Conservation (phyloP, 495 filamentous ascomycete species). For the Aspergillus haitiensis region DNA sequence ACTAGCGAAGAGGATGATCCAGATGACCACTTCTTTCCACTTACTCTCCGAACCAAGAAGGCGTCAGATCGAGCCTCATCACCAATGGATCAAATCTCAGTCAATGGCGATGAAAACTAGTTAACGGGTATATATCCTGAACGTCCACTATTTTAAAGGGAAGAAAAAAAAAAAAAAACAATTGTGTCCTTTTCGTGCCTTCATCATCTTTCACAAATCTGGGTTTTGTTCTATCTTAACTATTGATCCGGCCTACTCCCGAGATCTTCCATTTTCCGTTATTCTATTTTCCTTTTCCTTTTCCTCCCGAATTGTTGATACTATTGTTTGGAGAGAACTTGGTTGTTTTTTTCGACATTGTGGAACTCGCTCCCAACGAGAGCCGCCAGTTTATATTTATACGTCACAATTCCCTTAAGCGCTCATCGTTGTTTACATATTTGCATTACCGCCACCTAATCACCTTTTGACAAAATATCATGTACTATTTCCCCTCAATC, state of each 20-base stretch:
- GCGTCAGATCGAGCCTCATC: slow-evolving; percentile 38
- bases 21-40: slow-evolving; percentile 89
- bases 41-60: slow-evolving; percentile 66
- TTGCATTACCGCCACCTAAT: too few species aligned
- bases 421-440: too few species aligned
- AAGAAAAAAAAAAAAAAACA: too few species aligned
- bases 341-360: background rate
- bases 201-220: slow-evolving; percentile 1
- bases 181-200: too few species aligned
- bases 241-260: slow-evolving; percentile 4
- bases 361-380: background rate
- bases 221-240: background rate
- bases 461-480: too few species aligned
- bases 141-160: background rate
- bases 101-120: slow-evolving; percentile 30
- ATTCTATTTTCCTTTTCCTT: background rate
- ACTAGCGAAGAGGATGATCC: slow-evolving; percentile 89
- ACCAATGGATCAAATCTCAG: slow-evolving; percentile 43
- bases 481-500: background rate
- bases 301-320: slow-evolving; percentile 1
- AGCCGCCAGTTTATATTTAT: background rate
- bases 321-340: background rate
- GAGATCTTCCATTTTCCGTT: background rate
- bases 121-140: background rate
- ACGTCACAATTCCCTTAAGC: background rate